Conservation (phyloP, 768 basidiomycete species). For the Tylopilus rubrobrunneus region DNA sequence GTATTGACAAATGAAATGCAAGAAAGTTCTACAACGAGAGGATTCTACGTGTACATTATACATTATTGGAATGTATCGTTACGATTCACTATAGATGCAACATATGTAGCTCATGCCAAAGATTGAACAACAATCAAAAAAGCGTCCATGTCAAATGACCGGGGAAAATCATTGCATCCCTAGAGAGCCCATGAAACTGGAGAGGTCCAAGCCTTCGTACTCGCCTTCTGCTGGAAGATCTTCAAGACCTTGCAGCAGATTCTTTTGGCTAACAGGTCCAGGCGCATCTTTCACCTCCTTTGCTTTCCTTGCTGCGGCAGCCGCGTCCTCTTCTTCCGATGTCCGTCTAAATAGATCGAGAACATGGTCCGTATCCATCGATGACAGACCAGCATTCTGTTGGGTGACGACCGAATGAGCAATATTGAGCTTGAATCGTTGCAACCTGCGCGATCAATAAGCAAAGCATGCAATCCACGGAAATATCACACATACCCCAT, state of each 20-base stretch:
- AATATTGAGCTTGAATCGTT: slow-evolving; percentile 98
- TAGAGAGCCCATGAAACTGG: slow-evolving; percentile 85
- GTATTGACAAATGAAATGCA: neutral
- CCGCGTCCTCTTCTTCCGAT: slow-evolving; percentile 68
- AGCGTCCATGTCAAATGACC: slow-evolving; percentile 18
- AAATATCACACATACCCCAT: slow-evolving; percentile 75
- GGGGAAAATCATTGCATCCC: slow-evolving; percentile 37
- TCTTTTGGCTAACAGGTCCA: slow-evolving; percentile 71
- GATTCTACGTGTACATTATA: slow-evolving; percentile 35
- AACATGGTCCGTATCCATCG: slow-evolving; percentile 97
- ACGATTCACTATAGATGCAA: slow-evolving; percentile 34
- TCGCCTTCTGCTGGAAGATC: slow-evolving; percentile 92
- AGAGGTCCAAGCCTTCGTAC: slow-evolving; percentile 82
- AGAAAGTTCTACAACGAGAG: slow-evolving; percentile 14
- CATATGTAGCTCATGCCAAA: slow-evolving; percentile 25
- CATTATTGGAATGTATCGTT: slow-evolving; percentile 32
- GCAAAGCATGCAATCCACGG: neutral
- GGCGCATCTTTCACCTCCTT: slow-evolving; percentile 51
- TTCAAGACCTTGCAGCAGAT: slow-evolving; percentile 83
- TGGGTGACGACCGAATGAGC: slow-evolving; percentile 96
- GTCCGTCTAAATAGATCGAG: slow-evolving; percentile 89
- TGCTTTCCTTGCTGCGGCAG: slow-evolving; percentile 43
- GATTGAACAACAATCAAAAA: slow-evolving; percentile 13
- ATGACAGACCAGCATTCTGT: slow-evolving; percentile 88
- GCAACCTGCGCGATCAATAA: slow-evolving; percentile 53